Base-by-base conservation (phyloP, 345 rosid species). In the Pistacia vera region DNA sequence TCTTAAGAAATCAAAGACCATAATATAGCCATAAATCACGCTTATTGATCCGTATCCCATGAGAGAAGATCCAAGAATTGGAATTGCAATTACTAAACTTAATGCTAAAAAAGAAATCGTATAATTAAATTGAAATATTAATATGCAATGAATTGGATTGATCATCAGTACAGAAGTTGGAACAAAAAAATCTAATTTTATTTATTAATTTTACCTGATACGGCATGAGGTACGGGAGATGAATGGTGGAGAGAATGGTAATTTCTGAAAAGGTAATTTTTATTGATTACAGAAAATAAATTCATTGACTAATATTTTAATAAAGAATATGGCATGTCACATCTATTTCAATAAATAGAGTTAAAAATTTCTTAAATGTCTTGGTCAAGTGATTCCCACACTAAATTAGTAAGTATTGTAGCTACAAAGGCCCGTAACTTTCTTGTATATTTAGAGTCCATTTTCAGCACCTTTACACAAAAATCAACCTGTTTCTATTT, bases 161-260 rank as follows among this genome's bases (percentile, higher is more conserved):
- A 38, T 38, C 41, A 38, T 38, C 41, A 38, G 41, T 38, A 38
- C 7, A 38, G 0, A 4, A 38, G 41, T 38, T 38, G 41, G 41
- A 38, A 38, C 4, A 41, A 38, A 6, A 3, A 18, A n/a, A 64
- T 6, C 1, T 7, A 13, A 30, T 4, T 63, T 20, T n/a, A 17
- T 66, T 33, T 11, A 14, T 41, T 66, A 2, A 6, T 41, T 8
- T 68, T 85, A 97, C 99, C 91, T 71, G 99, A 91, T 79, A 74
- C 79, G 28, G 94, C 87, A 63, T 91, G 96, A 30, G 84, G 91
- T 2, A 97, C 94, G 16, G 94, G 80, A 49, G 98, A 94, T 41
- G 90, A 83, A 79, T 97, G 99, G 79, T 94, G 97, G 59, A 87
- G 79, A 10, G 89, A 91, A 73, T 97, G 99, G 83, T 91, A 92